These are phyloP conservation scores for Tanacetum coccineum DNA, from an alignment of 129 eudicot genomes.

Conservation along the genomic window DNA sequence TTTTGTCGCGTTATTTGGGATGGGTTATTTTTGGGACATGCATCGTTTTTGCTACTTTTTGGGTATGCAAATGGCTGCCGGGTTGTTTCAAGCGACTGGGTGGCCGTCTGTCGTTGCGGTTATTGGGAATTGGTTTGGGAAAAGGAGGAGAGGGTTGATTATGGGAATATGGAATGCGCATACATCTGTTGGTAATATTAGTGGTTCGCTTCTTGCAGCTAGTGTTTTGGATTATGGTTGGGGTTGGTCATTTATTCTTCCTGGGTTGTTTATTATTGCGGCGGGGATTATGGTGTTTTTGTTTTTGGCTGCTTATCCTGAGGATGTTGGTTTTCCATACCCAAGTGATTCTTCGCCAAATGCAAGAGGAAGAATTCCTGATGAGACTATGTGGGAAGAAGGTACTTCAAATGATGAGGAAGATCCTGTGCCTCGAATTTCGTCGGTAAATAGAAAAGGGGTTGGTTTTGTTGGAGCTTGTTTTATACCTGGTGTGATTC, in stretches of 20 bases:
- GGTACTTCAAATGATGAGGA: constrained; percentile 28
- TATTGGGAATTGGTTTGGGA: constrained; percentile 91
- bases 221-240: constrained; percentile 84
- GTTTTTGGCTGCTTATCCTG: constrained; percentile 90
- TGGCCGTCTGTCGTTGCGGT: constrained; percentile 99
- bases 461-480: constrained; percentile 77
- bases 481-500: constrained; percentile 83
- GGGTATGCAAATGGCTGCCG: constrained; percentile 86
- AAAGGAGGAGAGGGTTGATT: constrained; percentile 80
- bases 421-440: constrained; percentile 11
- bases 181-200: constrained; percentile 82
- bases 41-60: constrained; percentile 72
- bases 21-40: constrained; percentile 75
- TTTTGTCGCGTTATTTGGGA: constrained; percentile 75
- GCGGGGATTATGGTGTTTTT: constrained; percentile 67
- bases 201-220: constrained; percentile 89
- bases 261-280: constrained; percentile 55
- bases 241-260: constrained; percentile 94
- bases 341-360: constrained; percentile 32
- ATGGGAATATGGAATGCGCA: constrained; percentile 99
- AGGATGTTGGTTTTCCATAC: constrained; percentile 64
- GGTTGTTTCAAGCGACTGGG: constrained; percentile 91
- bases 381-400: constrained; percentile 34
- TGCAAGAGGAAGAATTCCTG: constrained; percentile 20
- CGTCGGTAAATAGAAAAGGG: constrained; percentile 41